phyloP scores from a whole-genome alignment of 345 rosid genomes.

The Brassica cretica region DNA sequence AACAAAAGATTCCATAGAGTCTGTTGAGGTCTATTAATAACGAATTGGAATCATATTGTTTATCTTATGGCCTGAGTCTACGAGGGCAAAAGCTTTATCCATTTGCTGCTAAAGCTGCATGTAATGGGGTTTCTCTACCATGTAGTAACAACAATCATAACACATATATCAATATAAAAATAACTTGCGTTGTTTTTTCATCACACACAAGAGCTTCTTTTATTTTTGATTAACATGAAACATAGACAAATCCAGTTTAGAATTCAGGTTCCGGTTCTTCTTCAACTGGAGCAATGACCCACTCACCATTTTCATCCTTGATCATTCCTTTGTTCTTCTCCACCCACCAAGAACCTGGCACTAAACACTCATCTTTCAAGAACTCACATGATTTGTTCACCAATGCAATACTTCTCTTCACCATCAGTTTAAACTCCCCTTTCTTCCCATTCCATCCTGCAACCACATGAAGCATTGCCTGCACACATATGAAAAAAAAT shows the following conservation, averaged over 20 bases:
- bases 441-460: conserved; percentile 85
- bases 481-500: conserved; percentile 10
- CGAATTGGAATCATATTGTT: too few relatives aligned
- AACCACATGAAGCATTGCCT: conserved; percentile 77
- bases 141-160: not conserved
- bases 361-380: conserved; percentile 70
- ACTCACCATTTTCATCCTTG: conserved; percentile 54
- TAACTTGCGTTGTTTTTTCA: conserved; percentile 8
- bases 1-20: too few relatives aligned
- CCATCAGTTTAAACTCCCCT: conserved; percentile 58
- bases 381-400: conserved; percentile 76
- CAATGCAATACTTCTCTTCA: conserved; percentile 80
- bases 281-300: conserved; percentile 40
- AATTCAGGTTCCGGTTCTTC: conserved; percentile 70
- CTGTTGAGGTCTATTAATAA: too few relatives aligned
- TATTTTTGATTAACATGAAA: not conserved
- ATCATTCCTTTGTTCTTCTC: conserved; percentile 86
- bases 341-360: conserved; percentile 87
- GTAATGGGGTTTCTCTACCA: not conserved
- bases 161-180: conserved; percentile 24
- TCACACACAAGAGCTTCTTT: conserved; percentile 9
- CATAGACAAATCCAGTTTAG: not conserved
- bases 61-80: too few relatives aligned
- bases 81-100: too few relatives aligned
- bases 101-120: conserved; percentile 11